Percentiles rank a stretch among this genome's conserved stretches.
These are phyloP conservation scores for Eucalyptus brandiana DNA, from an alignment of 345 rosid genomes.

Conservation along the genomic window DNA sequence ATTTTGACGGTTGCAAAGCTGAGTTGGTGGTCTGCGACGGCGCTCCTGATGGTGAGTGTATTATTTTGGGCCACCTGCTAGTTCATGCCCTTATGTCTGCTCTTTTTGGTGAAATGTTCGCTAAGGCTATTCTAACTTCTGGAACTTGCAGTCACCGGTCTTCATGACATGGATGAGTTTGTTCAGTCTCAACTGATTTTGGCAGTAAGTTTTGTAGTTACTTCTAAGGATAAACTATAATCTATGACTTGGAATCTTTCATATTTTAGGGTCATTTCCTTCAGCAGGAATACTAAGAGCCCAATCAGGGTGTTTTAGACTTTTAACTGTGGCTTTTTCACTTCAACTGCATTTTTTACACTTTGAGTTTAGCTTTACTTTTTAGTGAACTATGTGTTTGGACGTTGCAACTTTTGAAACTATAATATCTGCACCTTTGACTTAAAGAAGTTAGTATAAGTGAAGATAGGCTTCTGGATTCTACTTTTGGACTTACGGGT, in stretches of 20 bases:
- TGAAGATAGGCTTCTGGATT: neutral
- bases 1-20: slow-evolving; percentile 94
- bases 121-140: neutral
- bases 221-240: neutral
- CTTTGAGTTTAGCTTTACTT: neutral
- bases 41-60: slow-evolving; percentile 83
- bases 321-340: neutral
- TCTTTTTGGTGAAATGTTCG: neutral
- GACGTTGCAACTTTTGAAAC: neutral
- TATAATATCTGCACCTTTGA: neutral
- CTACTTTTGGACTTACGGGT: neutral
- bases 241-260: neutral
- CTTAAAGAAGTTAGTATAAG: neutral
- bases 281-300: neutral
- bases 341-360: neutral
- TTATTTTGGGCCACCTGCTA: neutral
- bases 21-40: slow-evolving; percentile 98
- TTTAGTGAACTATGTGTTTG: neutral
- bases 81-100: neutral
- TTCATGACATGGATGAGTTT: slow-evolving; percentile 99
- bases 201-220: slow-evolving; percentile 46
- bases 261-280: neutral
- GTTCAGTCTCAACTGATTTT: slow-evolving; percentile 93
- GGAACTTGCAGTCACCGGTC: slow-evolving; percentile 74
- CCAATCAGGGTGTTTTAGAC: neutral